Conservation (phyloP, 345 rosid species). For the Tarenaya hassleriana region DNA sequence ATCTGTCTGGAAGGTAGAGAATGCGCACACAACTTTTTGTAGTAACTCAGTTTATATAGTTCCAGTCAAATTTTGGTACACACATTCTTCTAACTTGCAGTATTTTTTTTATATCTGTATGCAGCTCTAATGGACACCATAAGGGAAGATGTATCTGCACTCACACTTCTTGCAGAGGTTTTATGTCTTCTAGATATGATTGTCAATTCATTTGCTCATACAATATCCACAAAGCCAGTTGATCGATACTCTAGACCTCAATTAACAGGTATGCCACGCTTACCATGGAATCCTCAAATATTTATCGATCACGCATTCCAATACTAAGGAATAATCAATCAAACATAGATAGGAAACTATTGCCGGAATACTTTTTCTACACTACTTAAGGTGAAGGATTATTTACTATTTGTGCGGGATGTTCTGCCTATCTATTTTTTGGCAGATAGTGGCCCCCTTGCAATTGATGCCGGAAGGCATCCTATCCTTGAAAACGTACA, state of each 20-base stretch:
- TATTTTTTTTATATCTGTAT: conserved; percentile 23
- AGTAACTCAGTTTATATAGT: background rate
- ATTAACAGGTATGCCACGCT: conserved; percentile 52
- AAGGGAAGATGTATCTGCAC: conserved; percentile 67
- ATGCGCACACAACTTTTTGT: background rate
- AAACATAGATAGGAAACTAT: background rate
- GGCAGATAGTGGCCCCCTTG: conserved; percentile 83
- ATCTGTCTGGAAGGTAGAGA: conserved; percentile 83
- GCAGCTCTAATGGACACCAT: conserved; percentile 75
- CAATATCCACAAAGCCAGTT: conserved; percentile 77
- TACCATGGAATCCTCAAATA: conserved; percentile 11
- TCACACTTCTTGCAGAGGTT: conserved; percentile 88
- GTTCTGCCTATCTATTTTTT: conserved; percentile 15
- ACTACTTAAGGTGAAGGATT: conserved; percentile 10
- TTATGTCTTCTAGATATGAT: conserved; percentile 93
- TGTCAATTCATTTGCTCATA: conserved; percentile 88
- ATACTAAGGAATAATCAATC: too few species aligned
- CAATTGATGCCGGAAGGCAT: conserved; percentile 93
- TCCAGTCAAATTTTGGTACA: conserved; percentile 3
- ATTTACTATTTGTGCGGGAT: conserved; percentile 1
- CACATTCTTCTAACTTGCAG: conserved; percentile 8
- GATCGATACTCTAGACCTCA: conserved; percentile 81
- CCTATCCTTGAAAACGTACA: conserved; percentile 90
- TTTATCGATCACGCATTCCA: conserved; percentile 1
- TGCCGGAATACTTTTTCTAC: background rate